These are phyloP conservation scores for Colletotrichum orbiculare DNA, from an alignment of 2,329 filamentous ascomycete species.

Conservation along the genomic window DNA sequence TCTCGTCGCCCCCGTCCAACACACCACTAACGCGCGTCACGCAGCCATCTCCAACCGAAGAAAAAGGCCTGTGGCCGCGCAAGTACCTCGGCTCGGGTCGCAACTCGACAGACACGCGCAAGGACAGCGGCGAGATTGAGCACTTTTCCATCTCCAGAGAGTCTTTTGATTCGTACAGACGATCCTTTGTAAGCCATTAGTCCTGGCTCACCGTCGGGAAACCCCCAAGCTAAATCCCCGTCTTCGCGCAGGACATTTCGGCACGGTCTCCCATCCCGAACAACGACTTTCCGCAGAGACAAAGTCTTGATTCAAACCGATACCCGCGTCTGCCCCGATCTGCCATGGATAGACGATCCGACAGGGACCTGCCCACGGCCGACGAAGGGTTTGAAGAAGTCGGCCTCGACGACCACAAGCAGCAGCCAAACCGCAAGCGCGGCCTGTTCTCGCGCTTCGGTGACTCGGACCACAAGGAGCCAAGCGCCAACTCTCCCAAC, in stretches of 20 bases:
- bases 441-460: constrained; percentile 86
- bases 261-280: constrained; percentile 81
- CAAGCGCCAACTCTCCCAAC: constrained; percentile 46
- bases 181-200: constrained; percentile 82
- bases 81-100: constrained; percentile 60
- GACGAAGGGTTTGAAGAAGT: constrained; percentile 92
- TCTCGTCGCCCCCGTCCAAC: constrained; percentile 30
- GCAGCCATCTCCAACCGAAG: constrained; percentile 89
- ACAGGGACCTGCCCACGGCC: constrained; percentile 71
- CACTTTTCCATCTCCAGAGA: constrained; percentile 95
- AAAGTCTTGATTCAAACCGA: constrained; percentile 82
- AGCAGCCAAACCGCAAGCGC: constrained; percentile 60
- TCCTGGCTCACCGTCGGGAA: neutral
- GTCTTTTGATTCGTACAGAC: constrained; percentile 95
- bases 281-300: constrained; percentile 72
- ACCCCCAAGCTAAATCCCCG: neutral
- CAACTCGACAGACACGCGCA: constrained; percentile 64
- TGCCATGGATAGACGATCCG: constrained; percentile 66
- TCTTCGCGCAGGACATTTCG: constrained; percentile 79
- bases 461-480: constrained; percentile 59
- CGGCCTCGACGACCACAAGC: constrained; percentile 80
- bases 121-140: constrained; percentile 82
- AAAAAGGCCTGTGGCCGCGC: constrained; percentile 81
- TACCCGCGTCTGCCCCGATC: constrained; percentile 72
- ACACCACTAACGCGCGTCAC: constrained; percentile 40